Base-by-base conservation (phyloP, 2,329 filamentous ascomycete species). In the Fusarium bactridioides region DNA sequence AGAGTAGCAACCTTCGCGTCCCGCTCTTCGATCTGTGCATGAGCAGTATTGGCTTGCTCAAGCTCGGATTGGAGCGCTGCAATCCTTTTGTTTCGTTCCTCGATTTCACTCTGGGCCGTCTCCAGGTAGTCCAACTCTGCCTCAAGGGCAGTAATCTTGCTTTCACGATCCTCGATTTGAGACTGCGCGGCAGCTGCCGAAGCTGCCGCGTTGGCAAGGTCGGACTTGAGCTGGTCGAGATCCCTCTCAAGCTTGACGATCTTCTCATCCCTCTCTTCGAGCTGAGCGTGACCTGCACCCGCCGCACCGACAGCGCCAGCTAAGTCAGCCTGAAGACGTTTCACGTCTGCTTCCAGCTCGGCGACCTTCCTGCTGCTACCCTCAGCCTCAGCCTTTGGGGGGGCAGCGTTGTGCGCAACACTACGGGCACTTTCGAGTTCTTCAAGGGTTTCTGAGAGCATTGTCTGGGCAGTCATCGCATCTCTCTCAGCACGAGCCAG, bases 371-470 rank as follows among this genome's bases (percentile, higher is more conserved):
- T 81, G 45, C 80, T 80, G 25, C 78, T 80, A 61, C 82, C 80
- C 60, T 82, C 68, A 9, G 76, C 50, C 23, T 74, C 72, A 7
- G 67, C 72, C 27, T 72, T 65, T 10, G 73, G 67, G 12, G 73
- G 50, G 10, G 71, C 78, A 31, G 77, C 68, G 10, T 76, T 73
- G 19, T 64, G 73, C 5, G 74, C 74, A 5, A 74, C 73, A 4
- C 16, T 53, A 18, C 77, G 77, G 16, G 79, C 78, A 51, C 78
- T 71, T 70, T 88, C 85, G 13, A 88, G 82, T 59, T 89, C 85
- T 57, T 83, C 78, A 21, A 88, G 78, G 3, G 84, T 82, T 44
- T 84, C 80, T 1, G 84, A 82, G 11, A 89, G 83, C 80, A 88
- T 84, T n/a, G 80, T 80, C 64, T 88, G 86, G 4, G 83, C 80